These are phyloP conservation scores for Russula emetica DNA, from an alignment of 768 basidiomycete genomes.

Conservation along the genomic window DNA sequence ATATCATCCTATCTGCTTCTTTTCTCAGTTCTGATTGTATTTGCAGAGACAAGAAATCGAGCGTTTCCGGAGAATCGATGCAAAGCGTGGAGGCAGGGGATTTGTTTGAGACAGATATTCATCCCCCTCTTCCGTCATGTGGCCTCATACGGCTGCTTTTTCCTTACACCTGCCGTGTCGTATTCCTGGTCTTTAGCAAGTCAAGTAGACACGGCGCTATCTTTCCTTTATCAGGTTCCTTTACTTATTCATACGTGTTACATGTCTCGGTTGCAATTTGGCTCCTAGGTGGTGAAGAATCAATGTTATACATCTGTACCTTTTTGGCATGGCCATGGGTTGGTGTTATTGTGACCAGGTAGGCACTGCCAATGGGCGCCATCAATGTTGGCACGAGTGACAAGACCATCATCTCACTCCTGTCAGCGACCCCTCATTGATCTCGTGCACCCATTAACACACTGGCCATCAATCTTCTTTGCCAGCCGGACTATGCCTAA, in stretches of 20 bases:
- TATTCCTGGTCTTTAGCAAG: neutral
- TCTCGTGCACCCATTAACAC: neutral
- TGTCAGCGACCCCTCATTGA: neutral
- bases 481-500: constrained; percentile 37
- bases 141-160: neutral
- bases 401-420: neutral
- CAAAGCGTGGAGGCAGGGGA: constrained; percentile 79
- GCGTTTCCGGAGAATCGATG: constrained; percentile 85
- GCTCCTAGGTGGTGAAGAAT: neutral
- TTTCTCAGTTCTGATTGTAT: neutral
- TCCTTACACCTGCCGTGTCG: neutral
- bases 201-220: constrained; percentile 1
- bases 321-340: neutral
- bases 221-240: neutral
- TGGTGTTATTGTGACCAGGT: too few species aligned
- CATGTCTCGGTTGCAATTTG: neutral
- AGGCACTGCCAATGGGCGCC: neutral
- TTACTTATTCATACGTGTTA: neutral
- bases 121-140: neutral
- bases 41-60: constrained; percentile 70
- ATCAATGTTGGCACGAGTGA: neutral
- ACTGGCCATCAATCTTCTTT: neutral
- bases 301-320: neutral
- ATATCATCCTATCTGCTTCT: neutral
- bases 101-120: constrained; percentile 56